Base-by-base conservation (phyloP, 768 basidiomycete genomes). In the Roridomyces roridus region DNA sequence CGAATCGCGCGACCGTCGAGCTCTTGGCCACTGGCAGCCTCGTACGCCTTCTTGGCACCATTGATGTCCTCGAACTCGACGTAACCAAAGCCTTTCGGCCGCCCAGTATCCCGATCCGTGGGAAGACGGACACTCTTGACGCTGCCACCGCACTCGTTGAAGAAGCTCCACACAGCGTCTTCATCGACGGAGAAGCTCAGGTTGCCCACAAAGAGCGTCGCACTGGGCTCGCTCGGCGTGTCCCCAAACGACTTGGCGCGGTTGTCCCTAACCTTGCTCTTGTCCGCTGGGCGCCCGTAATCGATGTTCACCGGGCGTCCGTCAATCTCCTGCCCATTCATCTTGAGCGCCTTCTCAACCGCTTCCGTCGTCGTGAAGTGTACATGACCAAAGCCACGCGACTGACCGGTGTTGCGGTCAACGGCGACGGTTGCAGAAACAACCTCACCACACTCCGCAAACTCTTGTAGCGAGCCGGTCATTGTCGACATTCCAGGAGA, bases 401-500 rank as follows among this genome's bases (percentile, higher is more conserved):
- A 93, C 68, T 83, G 87, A 60, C 92, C 92, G 15, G 86, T 84
- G 62, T 86, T 85, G 55, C 91, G 88, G 64, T 94, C 92, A 76
- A 84, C 85, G 71, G 89, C 89, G 57, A 98, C 94, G n/a, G 83
- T 87, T 6, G 93, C 94, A n/a, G 86, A 86, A 58, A 86, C 83
- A 66, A 99, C 85, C 75, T 96, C 92, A 46, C 97, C 97, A 65
- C 88, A 95, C 50, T 82, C 79, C 28, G 88, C 86, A 63, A 99
- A 98, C 73, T 98, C 96, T 71, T 88, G 83, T 45, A n/a, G 89
- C 85, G 59, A 98, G 87, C 82, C 94, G 92, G 73, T 98, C 96
- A 70, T 93, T 91, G 78, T 98, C 96, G 60, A 98, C 90, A 71
- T 91, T 92, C 96, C 96, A 99, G 12, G 94, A 96, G 41, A 99